Evolutionary conservation across 83 land plant genomes (phyloP), one percentile per base, ranked within the genome.

Genomic region (Diphasiastrum complanatum): DNA sequence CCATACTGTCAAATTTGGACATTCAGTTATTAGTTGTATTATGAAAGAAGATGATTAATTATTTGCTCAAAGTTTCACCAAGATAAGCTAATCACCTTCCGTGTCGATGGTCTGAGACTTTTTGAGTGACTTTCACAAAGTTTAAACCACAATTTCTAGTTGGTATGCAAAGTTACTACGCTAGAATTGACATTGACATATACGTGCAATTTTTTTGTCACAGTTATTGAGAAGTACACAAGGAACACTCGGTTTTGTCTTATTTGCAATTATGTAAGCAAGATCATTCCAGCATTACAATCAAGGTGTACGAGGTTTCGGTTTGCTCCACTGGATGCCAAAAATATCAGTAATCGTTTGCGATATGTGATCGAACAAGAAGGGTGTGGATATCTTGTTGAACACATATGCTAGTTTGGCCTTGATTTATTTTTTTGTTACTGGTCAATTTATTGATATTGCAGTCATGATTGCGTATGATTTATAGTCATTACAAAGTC

Each of bases 211-310:
- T n/a, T n/a, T n/a, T n/a, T n/a, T 61, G 8, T 57, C 70, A 63
- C 78, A 93, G 98, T 93, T 54, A 93, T 93, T 65, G 98, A 93
- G 78, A 93, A 83, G 46, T 89, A 89, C 73, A 93, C 98, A 27
- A 93, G 77, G 71, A 89, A 67, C 63, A 89, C 98, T 27, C 75
- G 98, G 56, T 93, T 93, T 75, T 81, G 92, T 41, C 84, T 93
- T 31, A 89, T 93, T 10, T 93, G 98, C 66, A 93, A 93, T 70
- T 81, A 93, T 65, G 98, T 89, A 40, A 89, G 92, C 73, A 93
- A 93, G 68, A 85, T 93, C 38, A 93, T 93, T 65, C 98, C 98
- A 14, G 98, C 98, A 51, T 74, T 93, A 46, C 98, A 93, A 53
- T 93, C 98, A 33, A 83, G 98, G 54, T 93, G 98, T 50, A 93